Percentiles rank a stretch among this genome's conserved stretches.
Conservation (phyloP, 106 monocot species). For the Phalaenopsis equestris region DNA sequence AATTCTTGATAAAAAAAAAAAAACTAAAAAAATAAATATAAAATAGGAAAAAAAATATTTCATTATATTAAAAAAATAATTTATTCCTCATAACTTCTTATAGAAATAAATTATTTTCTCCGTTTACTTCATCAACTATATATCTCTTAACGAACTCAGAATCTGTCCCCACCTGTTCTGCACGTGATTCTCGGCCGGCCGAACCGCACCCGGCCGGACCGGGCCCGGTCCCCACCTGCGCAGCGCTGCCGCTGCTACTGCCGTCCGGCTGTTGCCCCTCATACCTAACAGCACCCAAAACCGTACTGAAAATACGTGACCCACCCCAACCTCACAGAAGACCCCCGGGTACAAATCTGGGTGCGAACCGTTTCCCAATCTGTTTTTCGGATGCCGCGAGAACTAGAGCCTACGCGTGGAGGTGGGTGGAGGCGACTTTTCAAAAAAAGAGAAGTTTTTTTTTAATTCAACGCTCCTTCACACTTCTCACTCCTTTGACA, state of each 20-base stretch:
- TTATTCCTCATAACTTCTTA: no score
- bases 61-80: no score
- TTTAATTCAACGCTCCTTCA: background rate
- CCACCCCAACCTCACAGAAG: background rate
- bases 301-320: background rate
- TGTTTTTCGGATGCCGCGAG: conserved; percentile 2
- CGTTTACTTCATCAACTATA: no score
- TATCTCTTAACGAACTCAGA: background rate
- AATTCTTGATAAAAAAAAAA: no score
- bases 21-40: no score
- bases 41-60: no score
- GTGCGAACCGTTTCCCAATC: background rate
- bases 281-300: background rate
- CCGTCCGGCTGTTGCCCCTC: background rate
- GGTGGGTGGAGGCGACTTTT: conserved; percentile 4
- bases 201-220: background rate
- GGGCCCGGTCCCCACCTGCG: background rate
- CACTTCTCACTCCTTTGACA: conserved; percentile 51
- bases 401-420: conserved; percentile 6
- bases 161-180: background rate
- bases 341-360: background rate
- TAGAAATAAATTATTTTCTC: no score
- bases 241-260: background rate
- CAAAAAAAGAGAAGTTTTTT: background rate
- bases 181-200: conserved; percentile 3